Percentiles rank a stretch among this genome's conserved stretches.
These are phyloP conservation scores for Rostrohypoxylon terebratum DNA, from an alignment of 495 filamentous ascomycete genomes.

Conservation along the genomic window DNA sequence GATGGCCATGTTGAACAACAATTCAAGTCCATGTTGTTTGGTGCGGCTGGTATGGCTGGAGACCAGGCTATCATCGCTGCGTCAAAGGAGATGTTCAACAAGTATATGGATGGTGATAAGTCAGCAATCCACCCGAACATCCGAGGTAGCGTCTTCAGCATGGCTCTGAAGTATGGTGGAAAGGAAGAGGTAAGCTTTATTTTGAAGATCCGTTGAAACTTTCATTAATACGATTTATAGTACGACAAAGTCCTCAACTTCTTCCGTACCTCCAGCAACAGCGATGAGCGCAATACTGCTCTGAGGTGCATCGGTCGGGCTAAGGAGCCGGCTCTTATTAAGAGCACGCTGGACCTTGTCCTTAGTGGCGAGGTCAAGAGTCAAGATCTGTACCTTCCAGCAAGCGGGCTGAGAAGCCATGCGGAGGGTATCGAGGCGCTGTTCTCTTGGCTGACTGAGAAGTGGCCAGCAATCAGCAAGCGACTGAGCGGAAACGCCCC, in stretches of 20 bases:
- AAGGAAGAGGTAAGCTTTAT: constrained; percentile 70
- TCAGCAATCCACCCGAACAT: constrained; percentile 80
- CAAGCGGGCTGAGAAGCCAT: constrained; percentile 82
- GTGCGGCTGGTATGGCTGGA: constrained; percentile 72
- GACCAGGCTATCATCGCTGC: constrained; percentile 71
- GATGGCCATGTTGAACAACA: constrained; percentile 94
- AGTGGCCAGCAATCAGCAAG: constrained; percentile 85
- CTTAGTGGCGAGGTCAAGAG: constrained; percentile 88
- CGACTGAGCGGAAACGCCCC: constrained; percentile 74
- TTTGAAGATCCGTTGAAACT: background rate
- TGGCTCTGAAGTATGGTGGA: constrained; percentile 77
- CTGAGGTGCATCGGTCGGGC: constrained; percentile 86
- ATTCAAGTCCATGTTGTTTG: constrained; percentile 78
- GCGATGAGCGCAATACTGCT: constrained; percentile 95
- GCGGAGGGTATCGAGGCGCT: constrained; percentile 81
- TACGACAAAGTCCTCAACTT: constrained; percentile 84
- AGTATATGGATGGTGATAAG: constrained; percentile 73
- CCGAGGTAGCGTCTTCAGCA: constrained; percentile 74
- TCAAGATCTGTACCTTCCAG: constrained; percentile 93
- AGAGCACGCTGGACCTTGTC: constrained; percentile 80
- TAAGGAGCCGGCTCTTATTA: constrained; percentile 79
- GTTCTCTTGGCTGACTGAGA: constrained; percentile 84
- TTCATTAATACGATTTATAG: constrained; percentile 54
- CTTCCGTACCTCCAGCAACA: constrained; percentile 85
- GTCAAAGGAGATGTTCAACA: constrained; percentile 79